Evolutionary conservation across 73 alveolate genomes (phyloP).

Genomic region (Paramecium biaurelia): DNA sequence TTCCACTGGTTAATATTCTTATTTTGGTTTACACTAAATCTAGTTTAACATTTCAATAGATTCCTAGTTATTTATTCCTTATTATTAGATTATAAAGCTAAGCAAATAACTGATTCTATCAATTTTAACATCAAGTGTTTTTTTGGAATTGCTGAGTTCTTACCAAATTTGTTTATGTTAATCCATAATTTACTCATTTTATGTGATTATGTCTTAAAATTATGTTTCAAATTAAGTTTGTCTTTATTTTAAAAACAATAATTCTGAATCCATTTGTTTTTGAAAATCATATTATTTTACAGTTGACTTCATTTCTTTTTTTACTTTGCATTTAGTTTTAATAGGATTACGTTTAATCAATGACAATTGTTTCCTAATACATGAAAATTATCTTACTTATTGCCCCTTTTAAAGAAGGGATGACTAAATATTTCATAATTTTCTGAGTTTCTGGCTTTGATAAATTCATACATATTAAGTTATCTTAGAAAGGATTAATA

Average conservation of each 20-base stretch:
- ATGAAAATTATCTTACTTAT: background rate
- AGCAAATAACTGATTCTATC: slow-evolving; percentile 11
- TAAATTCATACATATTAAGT: slow-evolving; percentile 32
- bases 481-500: slow-evolving; percentile 12
- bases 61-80: background rate
- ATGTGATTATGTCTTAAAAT: background rate
- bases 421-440: slow-evolving; percentile 31
- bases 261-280: background rate
- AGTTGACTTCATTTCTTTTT: background rate
- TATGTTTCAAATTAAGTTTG: background rate
- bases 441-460: slow-evolving; percentile 24
- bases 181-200: slow-evolving; percentile 21
- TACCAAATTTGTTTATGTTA: background rate
- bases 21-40: background rate
- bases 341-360: background rate
- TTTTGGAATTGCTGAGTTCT: background rate
- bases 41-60: background rate
- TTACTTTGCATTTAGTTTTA: slow-evolving; percentile 1
- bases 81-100: background rate
- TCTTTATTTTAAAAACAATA: slow-evolving; percentile 13
- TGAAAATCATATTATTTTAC: background rate
- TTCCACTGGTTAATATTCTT: background rate
- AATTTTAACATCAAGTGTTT: slow-evolving; percentile 5
- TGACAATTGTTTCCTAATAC: background rate
- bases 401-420: slow-evolving; percentile 19